Base-by-base conservation (phyloP, 1,139 yeast genomes). In the Lodderomyces elongisporus region DNA sequence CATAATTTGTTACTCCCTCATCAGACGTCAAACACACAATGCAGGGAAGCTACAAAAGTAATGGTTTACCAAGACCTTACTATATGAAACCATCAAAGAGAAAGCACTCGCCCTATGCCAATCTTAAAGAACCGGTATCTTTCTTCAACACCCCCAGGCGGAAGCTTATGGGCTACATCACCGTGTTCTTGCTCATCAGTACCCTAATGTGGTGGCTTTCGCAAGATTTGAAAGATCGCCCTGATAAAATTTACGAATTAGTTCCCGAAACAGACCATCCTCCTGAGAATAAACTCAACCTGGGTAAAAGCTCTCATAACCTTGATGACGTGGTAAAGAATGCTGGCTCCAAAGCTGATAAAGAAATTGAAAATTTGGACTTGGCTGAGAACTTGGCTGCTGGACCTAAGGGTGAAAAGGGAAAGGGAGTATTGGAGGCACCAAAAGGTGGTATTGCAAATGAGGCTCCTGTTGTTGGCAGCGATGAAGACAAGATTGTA, bases 361-460 rank as follows among this genome's bases (percentile, higher is more conserved):
- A 36, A 20, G 44, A 42, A 31, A 31, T 28, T 33, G 41, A 39
- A 32, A 44, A 44, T 21, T 42, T 49, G 8, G 70, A 58, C 24
- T 62, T 68, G 48, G 71, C 73, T 0, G 63, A 53, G 9, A 66
- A 66, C 43, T 49, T 62, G 49, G 71, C 69, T 3, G 52, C 56
- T 30, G 66, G 66, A 9, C 58, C 70, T 5, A 63, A 65, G 40
- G 74, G 72, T 4, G 66, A 66, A 33, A 58, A 60, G 31, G 73
- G 72, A 1, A 41, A 53, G 25, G 74, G 72, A 3, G 63, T 68
- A 2, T 55, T 49, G 9, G 73, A 68, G 41, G 74, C 74, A 3
- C 74, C 74, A n/a, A 67, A 64, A 45, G 74, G 74, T 3, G 74
- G 74, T 2, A 55, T 66, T 33, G 74, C 73, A 25, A 68, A 68